These are phyloP conservation scores for Pyracantha coccinea DNA, from an alignment of 331 rosid genomes.

Conservation along the genomic window DNA sequence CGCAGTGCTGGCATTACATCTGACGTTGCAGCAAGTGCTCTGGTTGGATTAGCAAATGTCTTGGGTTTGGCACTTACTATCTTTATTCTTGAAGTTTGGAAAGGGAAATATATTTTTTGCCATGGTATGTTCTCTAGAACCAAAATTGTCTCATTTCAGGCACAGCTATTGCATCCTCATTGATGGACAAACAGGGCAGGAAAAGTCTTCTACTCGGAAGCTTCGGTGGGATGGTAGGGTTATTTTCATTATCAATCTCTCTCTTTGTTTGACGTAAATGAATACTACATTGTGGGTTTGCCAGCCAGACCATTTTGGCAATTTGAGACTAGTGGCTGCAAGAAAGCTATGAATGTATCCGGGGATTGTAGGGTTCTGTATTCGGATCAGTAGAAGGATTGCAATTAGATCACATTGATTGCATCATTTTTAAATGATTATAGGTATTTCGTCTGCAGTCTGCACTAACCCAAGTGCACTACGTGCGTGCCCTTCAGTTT, in stretches of 20 bases:
- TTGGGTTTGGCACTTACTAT: constrained; percentile 51
- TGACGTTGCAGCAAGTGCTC: constrained; percentile 98
- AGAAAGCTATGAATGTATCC: background rate
- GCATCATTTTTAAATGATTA: background rate
- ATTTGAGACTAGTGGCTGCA: background rate
- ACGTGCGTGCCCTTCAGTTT: background rate
- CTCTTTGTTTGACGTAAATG: background rate
- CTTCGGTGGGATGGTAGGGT: constrained; percentile 25
- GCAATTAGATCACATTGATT: background rate
- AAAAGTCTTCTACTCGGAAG: too few relatives aligned
- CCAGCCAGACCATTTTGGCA: background rate
- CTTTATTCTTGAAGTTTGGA: background rate
- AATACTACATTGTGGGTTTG: background rate
- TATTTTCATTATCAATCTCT: constrained; percentile 4
- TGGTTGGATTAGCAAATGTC: constrained; percentile 94
- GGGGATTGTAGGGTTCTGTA: background rate
- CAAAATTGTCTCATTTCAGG: constrained; percentile 44
- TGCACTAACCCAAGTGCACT: background rate
- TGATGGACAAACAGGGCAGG: too few relatives aligned
- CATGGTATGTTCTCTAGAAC: constrained; percentile 2
- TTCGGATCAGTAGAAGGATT: background rate
- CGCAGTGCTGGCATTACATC: constrained; percentile 94
- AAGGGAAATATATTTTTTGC: background rate
- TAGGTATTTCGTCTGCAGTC: background rate
- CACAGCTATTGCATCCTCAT: too few relatives aligned